Base-by-base conservation (phyloP, 2,329 filamentous ascomycete genomes). In the Septoria linicola region DNA sequence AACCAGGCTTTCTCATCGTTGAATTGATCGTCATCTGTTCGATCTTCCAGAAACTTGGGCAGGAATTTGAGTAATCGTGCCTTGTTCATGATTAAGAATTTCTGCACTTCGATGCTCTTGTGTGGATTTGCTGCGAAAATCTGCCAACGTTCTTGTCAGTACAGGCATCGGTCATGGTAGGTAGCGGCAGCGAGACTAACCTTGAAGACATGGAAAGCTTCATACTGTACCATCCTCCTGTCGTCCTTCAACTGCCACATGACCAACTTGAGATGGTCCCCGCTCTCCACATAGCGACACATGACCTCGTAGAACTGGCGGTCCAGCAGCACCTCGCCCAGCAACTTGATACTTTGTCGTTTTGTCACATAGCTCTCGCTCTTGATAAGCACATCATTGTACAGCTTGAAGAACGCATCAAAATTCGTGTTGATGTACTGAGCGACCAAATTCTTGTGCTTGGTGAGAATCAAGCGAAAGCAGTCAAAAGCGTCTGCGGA, bases 161-260 rank as follows among this genome's bases (percentile, higher is more conserved):
- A 23, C 8, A 66, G 61, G 17, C 13, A 16, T n/a, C n/a, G n/a
- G n/a, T n/a, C n/a, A 20, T 17, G 16, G 23, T 41, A 37, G 30
- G n/a, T n/a, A 16, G 23, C 25, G 7, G 17, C 13, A 17, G n/a
- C 10, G 8, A 17, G 17, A 37, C 62, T 45, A 55, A 83, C 81
- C 77, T 99, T 99, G 80, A 99, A 99, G 35, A 99, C 92, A 69
- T 99, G 93, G 70, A 99, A 99, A 6, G 91, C 93, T 70, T 99
- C 93, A 69, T 99, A 99, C 72, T 97, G 93, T 56, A 99, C 93
- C 91, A 99, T 99, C 72, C 95, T 93, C 62, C 92, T 83, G 70
- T 97, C 92, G 70, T 97, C 93, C 61, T 90, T 85, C 55, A 99
- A 76, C 53, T 99, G 78, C 70, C 95, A 97, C 93, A 99, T 99